Evolutionary conservation across 352 stramenopile species (phyloP), one percentile per base, ranked within the genome.

Genomic region (Phytophthora quininea): DNA sequence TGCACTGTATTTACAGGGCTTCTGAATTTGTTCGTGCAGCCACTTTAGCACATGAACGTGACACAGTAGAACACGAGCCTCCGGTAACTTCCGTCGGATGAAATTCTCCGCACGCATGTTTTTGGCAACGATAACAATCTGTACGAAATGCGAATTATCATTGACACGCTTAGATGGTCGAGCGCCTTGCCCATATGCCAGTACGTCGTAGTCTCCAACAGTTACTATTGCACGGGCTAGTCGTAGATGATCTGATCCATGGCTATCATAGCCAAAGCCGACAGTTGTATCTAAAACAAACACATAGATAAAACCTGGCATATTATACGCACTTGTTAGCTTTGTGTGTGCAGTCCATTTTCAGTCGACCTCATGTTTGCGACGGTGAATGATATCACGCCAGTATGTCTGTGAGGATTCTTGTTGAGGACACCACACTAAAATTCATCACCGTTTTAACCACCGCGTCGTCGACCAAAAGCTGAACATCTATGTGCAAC

Each of bases 1-100:
- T 69, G n/a, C 27, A 0, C 53, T 37, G 15, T 43, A 63, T 33
- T 42, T 58, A 1, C 19, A 37, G 4, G 30, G 49, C 5, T 48
- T 62, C 0, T 48, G 53, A 30, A 69, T 54, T 0, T 4, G 43
- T 24, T 68, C 32, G 9, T 68, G 52, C n/a, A 62, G n/a, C 53
- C 46, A 62, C 37, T 69, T 69, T 6, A 69, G 58, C 1, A 58
- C 54, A 11, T 56, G 54, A 37, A 69, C 58, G n/a, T 63, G 62
- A 47, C 62, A 63, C n/a, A 2, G 30, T n/a, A n/a, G n/a, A n/a
- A n/a, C n/a, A n/a, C n/a, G n/a, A n/a, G n/a, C 47, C 32, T 59
- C 47, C 3, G 27, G 53, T 3, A 68, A 10, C 15, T 31, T 68
- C 57, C 35, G 40, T n/a, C 11, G 0, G 1, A 67, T 53, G 1